Conservation (phyloP, 2,329 filamentous ascomycete species). For the Cadophora gregata region DNA sequence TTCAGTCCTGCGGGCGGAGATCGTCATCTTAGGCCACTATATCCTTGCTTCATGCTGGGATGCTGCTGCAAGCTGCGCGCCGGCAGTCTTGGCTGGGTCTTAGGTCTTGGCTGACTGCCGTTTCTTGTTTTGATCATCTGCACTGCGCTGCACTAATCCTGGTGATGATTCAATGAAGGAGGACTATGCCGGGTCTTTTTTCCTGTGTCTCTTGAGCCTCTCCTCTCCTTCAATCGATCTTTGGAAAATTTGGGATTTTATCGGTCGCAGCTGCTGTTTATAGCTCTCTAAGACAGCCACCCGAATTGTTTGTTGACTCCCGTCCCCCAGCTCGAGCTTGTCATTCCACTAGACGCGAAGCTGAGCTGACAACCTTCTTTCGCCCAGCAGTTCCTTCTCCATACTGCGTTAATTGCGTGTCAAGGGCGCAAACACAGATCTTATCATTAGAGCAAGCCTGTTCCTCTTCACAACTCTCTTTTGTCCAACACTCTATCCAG, state of each 20-base stretch:
- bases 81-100: constrained; percentile 15
- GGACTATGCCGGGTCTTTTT: not conserved
- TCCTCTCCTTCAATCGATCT: not conserved
- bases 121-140: constrained; percentile 21
- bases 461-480: not conserved
- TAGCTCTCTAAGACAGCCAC: not conserved
- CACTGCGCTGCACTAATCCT: not conserved
- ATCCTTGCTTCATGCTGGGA: constrained; percentile 1
- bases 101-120: constrained; percentile 12
- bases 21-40: not conserved
- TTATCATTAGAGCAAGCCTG: not conserved
- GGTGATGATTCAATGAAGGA: constrained; percentile 12
- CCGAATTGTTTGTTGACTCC: constrained; percentile 14
- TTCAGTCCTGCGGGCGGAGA: not conserved
- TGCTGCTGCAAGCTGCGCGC: not conserved
- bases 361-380: constrained; percentile 17
- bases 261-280: not conserved
- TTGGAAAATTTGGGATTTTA: not conserved
- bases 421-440: not conserved
- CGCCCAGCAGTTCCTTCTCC: constrained; percentile 7
- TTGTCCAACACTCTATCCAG: not conserved
- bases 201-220: not conserved
- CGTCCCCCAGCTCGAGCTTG: not conserved
- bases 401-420: constrained; percentile 9
- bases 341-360: constrained; percentile 10